phyloP scores from a whole-genome alignment of 2,329 filamentous ascomycete species.

The Penicillium psychrosexuale region DNA sequence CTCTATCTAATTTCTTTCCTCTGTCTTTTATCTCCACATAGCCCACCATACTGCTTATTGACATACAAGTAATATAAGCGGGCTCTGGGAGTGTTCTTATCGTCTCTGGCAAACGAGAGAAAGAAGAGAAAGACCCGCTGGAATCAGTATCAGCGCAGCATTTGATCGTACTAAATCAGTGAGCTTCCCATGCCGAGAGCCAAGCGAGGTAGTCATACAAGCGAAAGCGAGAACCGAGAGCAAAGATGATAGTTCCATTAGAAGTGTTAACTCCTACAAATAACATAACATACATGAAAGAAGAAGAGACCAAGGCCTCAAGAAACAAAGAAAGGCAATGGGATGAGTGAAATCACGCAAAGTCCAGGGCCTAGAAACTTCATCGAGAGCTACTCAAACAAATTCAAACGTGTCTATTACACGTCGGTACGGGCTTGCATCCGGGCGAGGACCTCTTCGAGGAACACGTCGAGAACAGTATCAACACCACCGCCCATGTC shows the following conservation, averaged over 20 bases:
- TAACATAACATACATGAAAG: constrained; percentile 1
- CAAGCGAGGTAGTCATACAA: not conserved
- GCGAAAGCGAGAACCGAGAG: not conserved
- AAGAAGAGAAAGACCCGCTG: not conserved
- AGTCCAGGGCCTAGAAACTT: not conserved
- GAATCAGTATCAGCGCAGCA: not conserved
- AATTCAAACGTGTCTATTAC: not conserved
- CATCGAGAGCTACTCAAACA: constrained; percentile 1
- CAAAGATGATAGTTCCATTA: not conserved
- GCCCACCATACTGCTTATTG: too few species aligned
- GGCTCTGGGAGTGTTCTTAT: not conserved
- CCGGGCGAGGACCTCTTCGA: constrained; percentile 89
- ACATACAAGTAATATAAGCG: too few species aligned
- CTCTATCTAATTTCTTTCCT: too few species aligned
- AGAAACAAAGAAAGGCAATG: not conserved
- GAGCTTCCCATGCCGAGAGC: not conserved
- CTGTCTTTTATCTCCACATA: too few species aligned
- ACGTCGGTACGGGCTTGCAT: constrained; percentile 67
- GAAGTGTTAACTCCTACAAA: not conserved
- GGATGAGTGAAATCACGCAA: not conserved
- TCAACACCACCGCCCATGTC: constrained; percentile 90
- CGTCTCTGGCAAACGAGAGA: not conserved
- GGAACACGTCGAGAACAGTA: constrained; percentile 82
- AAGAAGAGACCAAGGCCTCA: not conserved
- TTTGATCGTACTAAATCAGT: not conserved